Percentiles rank a stretch among this genome's conserved stretches.
These are phyloP conservation scores for Trichoderma arundinaceum DNA, from an alignment of 2,329 filamentous ascomycete species.

Conservation along the genomic window DNA sequence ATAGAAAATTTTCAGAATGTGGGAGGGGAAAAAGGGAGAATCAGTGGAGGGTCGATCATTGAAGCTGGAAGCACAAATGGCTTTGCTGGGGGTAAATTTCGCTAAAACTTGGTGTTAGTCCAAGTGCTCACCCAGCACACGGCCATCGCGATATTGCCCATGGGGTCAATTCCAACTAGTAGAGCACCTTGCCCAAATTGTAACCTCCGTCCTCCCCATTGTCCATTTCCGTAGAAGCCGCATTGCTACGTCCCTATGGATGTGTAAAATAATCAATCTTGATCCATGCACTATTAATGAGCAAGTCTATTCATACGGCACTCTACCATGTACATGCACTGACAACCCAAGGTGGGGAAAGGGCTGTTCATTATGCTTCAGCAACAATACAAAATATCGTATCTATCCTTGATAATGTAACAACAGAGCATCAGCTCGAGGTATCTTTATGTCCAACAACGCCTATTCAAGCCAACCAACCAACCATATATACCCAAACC, in stretches of 20 bases:
- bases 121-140: conserved; percentile 5
- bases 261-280: neutral
- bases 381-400: neutral
- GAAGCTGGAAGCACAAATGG: conserved; percentile 18
- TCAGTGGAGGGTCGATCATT: conserved; percentile 25
- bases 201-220: conserved; percentile 4
- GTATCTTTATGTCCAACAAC: conserved; percentile 32
- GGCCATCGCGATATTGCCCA: conserved; percentile 21
- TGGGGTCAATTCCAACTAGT: conserved; percentile 12
- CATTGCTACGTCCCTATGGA: neutral
- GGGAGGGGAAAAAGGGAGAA: conserved; percentile 30
- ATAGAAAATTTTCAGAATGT: conserved; percentile 5
- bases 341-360: neutral
- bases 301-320: neutral
- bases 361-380: neutral
- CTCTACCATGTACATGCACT: neutral
- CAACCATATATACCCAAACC: conserved; percentile 32
- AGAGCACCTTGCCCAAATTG: conserved; percentile 16
- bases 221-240: conserved; percentile 5
- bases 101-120: conserved; percentile 33
- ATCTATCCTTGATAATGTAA: neutral
- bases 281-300: neutral
- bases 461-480: conserved; percentile 25
- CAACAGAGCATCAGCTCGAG: conserved; percentile 25
- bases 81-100: conserved; percentile 34